These are phyloP conservation scores for Acmispon strigosus DNA, from an alignment of 306 rosid genomes.

Conservation along the genomic window DNA sequence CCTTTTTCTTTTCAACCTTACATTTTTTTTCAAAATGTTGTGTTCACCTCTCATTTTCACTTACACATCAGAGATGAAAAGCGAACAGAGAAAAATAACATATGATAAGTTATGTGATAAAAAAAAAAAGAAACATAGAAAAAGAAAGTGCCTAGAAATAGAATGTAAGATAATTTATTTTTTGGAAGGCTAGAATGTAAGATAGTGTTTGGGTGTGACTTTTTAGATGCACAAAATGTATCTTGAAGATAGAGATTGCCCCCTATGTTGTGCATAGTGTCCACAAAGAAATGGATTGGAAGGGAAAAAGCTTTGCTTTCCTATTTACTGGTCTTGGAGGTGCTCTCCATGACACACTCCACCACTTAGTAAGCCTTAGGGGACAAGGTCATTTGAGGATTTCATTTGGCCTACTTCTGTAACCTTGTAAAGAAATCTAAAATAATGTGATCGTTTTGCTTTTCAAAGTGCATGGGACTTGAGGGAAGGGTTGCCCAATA, in stretches of 20 bases:
- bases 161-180: too few relatives aligned
- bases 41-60: too few relatives aligned
- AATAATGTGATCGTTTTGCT: background rate
- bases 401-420: background rate
- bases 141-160: too few relatives aligned
- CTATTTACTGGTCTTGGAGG: background rate
- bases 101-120: too few relatives aligned
- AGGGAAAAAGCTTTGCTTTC: background rate
- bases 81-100: too few relatives aligned
- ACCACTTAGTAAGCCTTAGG: background rate
- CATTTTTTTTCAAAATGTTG: too few relatives aligned
- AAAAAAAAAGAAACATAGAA: too few relatives aligned
- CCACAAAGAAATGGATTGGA: conserved; percentile 22
- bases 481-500: background rate
- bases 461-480: background rate
- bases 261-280: conserved; percentile 5
- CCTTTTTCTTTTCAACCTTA: background rate
- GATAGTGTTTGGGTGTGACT: too few relatives aligned
- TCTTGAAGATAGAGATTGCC: conserved; percentile 4
- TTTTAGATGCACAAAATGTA: conserved; percentile 7
- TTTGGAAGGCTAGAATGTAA: too few relatives aligned
- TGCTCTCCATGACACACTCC: conserved; percentile 18
- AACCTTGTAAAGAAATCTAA: background rate
- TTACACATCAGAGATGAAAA: too few relatives aligned
- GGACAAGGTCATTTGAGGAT: background rate